Base-by-base conservation (phyloP, 306 rosid species). In the Quercus mongolica region DNA sequence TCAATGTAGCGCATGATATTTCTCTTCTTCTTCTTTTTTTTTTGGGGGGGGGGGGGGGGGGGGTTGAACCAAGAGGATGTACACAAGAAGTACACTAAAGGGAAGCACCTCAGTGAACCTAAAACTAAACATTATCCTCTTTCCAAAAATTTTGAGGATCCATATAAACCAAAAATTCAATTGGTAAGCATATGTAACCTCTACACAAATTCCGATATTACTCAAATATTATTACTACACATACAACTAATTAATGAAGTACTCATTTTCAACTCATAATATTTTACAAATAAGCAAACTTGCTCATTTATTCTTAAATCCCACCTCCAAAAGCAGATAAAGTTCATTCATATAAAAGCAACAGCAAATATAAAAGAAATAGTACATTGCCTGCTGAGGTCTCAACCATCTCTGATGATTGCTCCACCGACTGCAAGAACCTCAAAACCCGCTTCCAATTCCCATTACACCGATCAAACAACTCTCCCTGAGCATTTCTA, bases 331-430 rank as follows among this genome's bases (percentile, higher is more conserved):
- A 58, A 71, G 73, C 54, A 51, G 77, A 86, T n/a, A 88, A 26
- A 78, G 70, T 54, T n/a, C 28, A 44, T 52, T 11, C 19, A 30
- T 70, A 74, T 35, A 75, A 35, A 80, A 73, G 63, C 73, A 75
- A 64, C 25, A 10, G 31, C 30, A 78, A 70, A 65, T 20, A 44
- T 33, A 28, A 73, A 87, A 63, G 83, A 94, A 87, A 84, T 85
- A 88, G 86, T 92, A 94, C 98, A 91, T 91, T 92, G 90, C 97
- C 97, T 91, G 94, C 86, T 72, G 97, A 87, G 73, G 98, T 94
- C 92, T 91, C 89, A 9, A 92, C 87, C 89, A 84, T 78, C 79
- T 80, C 87, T 73, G 91, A 88, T 15, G 97, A 90, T 76, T 91
- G 93, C 80, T 87, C 98, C 88, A 91, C 92, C 6, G 92, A 87